Base-by-base conservation (phyloP, 495 filamentous ascomycete genomes). In the Lasiosphaeria hispida region DNA sequence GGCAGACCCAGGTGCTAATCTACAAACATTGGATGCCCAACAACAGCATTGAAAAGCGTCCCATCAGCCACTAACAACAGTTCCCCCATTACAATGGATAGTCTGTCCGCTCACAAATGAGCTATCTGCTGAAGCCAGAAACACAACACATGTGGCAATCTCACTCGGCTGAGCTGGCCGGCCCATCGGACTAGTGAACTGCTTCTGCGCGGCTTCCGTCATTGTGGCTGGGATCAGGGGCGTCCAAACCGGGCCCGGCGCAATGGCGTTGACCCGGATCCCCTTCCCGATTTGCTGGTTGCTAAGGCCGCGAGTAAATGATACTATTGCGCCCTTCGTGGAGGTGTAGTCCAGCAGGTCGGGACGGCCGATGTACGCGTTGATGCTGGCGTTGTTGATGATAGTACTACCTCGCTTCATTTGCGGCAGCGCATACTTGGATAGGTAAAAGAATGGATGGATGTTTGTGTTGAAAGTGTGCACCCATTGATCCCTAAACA, bases 291-390 rank as follows among this genome's bases (percentile, higher is more conserved):
- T 65, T 62, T 86, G 83, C 68, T 93, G 87, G 68, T 91, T 94
- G 39, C 85, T 87, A 11, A 96, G 75, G 10, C 80, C 89, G 11
- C 89, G 85, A 0, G 89, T 92, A 74, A 95, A 93, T 13, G 89
- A 80, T 3, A 95, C 75, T 58, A 94, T 89, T 53, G 90, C 89
- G 49, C 90, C 90, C 68, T 95, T 95, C 40, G 85, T 88, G 8
- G 87, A 82, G 2, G 89, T 91, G 74, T 96, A 94, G 73, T 96
- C 91, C 30, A 95, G 81, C 1, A 95, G 81, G 65, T 94, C 89
- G 0, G 85, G 86, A 11, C 88, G 87, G 35, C 89, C 89, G 58
- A 90, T 83, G 75, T 93, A 96, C 34, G 85, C 87, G 71, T 94
- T 94, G 54, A 94, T 89, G 57, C 72, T 79, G 44, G 88, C 85